Evolutionary conservation across 164 flowering plant species (phyloP), one percentile per base, ranked within the genome.

Genomic region (Liquidambar formosana): DNA sequence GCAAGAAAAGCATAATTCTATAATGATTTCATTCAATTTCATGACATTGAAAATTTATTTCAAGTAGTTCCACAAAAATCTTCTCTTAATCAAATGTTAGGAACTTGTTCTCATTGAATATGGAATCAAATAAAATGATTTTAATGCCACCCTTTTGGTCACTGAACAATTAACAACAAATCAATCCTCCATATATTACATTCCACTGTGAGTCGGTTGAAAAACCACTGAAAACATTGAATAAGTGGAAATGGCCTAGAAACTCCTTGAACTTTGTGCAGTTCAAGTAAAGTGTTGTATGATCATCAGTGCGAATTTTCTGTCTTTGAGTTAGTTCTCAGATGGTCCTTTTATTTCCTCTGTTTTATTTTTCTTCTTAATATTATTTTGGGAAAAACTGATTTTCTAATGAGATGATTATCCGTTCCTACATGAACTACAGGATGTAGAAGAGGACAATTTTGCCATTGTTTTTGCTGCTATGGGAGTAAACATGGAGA

Each of bases 401-500:
- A 15, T 10, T 9, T 44, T 44, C 5, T 3, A 8, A 54, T 56
- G 62, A 56, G 22, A 13, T 56, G 1, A 10, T 63, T 47, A 12
- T 44, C 18, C 28, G 4, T 33, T 33, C 25, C 21, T 28, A 46
- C 52, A 23, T 13, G 61, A 59, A 63, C 61, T 65, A 49, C 81
- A 95, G 97, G 95, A 67, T 78, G 89, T 53, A 41, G 97, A 80
- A 78, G 99, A 93, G 70, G 98, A 96, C 85, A 92, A 96, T 65
- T 93, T 96, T 84, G 98, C 99, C 61, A 93, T 96, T 79, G 99
- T 93, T 19, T 92, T 96, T 88, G 99, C 99, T 27, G 99, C 98
- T 57, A 92, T 92, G 96, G 99, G 99, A 78, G 99, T 96, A 48
- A 96, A 96, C 78, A 96, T 96, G 99, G 98, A 96, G 79, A 96